Evolutionary conservation across 352 stramenopile genomes (phyloP).

Genomic region (Globisporangium echinulatum): DNA sequence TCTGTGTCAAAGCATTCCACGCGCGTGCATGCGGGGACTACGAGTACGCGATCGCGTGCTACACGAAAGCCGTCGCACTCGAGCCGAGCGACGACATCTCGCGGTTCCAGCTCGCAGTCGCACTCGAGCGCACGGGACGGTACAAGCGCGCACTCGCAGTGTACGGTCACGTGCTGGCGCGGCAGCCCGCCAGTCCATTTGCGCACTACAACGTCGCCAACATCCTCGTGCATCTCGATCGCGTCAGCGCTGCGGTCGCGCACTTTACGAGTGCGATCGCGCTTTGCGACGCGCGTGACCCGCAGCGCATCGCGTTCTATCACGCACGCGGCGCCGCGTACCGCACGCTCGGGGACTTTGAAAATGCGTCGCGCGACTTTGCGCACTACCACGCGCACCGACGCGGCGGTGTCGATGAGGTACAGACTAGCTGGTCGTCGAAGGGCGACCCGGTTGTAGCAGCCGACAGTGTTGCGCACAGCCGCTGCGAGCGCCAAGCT

Average conservation of each 20-base stretch:
- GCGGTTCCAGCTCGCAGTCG: constrained; percentile 42
- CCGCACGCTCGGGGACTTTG: constrained; percentile 48
- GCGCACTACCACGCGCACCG: constrained; percentile 12
- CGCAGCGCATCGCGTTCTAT: constrained; percentile 29
- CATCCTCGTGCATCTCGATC: constrained; percentile 33
- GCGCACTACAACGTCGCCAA: constrained; percentile 55
- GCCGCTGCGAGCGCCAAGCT: no score
- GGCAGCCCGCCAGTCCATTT: constrained; percentile 24
- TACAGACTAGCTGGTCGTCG: not conserved
- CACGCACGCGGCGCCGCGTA: constrained; percentile 46
- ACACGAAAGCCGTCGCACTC: constrained; percentile 22
- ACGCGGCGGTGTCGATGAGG: not conserved
- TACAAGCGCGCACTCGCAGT: constrained; percentile 20
- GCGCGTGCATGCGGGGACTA: constrained; percentile 43
- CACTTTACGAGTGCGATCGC: constrained; percentile 44
- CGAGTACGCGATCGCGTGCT: constrained; percentile 30
- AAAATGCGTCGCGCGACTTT: constrained; percentile 58
- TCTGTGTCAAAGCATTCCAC: constrained; percentile 37
- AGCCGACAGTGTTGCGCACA: no score
- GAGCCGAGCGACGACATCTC: constrained; percentile 9
- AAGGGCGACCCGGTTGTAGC: no score
- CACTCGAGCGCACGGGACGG: constrained; percentile 38
- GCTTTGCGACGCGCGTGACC: constrained; percentile 9
- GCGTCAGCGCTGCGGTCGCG: constrained; percentile 30
- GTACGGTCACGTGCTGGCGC: constrained; percentile 29